Evolutionary conservation across 352 stramenopile species (phyloP).

Genomic region (Lagenidium sp.): DNA sequence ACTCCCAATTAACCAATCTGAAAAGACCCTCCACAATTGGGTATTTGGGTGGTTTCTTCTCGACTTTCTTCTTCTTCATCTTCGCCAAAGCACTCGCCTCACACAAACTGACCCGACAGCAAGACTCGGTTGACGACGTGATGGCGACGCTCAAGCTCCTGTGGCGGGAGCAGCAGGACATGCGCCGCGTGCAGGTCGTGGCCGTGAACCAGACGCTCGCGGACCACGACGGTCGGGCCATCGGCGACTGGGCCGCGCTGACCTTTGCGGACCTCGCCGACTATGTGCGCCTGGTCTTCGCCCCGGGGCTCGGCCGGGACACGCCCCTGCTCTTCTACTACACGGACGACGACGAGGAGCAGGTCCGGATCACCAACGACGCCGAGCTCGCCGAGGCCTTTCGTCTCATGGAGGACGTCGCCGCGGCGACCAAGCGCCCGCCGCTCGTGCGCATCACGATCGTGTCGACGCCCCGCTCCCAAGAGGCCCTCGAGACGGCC

Average conservation of each 20-base stretch:
- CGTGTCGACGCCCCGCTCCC: slow-evolving; percentile 20
- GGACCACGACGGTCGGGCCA: slow-evolving; percentile 29
- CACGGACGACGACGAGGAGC: slow-evolving; percentile 75
- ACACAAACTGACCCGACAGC: not conserved
- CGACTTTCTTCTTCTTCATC: too few species aligned
- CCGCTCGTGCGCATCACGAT: slow-evolving; percentile 69
- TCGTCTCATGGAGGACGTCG: slow-evolving; percentile 64
- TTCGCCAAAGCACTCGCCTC: not conserved
- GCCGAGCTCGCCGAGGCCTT: slow-evolving; percentile 70
- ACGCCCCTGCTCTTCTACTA: slow-evolving; percentile 66
- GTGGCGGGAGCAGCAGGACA: slow-evolving; percentile 74
- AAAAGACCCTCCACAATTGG: too few species aligned
- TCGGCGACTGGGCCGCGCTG: slow-evolving; percentile 21
- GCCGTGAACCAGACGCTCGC: slow-evolving; percentile 51
- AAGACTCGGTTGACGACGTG: not conserved
- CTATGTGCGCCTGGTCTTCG: slow-evolving; percentile 63
- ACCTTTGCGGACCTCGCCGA: slow-evolving; percentile 51
- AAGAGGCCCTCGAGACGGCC: slow-evolving; percentile 17
- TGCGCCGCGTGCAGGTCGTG: slow-evolving; percentile 71
- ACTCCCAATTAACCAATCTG: too few species aligned
- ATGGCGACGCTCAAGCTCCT: slow-evolving; percentile 85
- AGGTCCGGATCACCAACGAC: slow-evolving; percentile 78
- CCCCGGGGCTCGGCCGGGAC: slow-evolving; percentile 12
- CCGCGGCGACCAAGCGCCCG: slow-evolving; percentile 24
- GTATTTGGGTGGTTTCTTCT: too few species aligned